Evolutionary conservation across 2,329 filamentous ascomycete genomes (phyloP), one percentile per base, ranked within the genome.

Genomic region (Stagonosporopsis rhizophila): DNA sequence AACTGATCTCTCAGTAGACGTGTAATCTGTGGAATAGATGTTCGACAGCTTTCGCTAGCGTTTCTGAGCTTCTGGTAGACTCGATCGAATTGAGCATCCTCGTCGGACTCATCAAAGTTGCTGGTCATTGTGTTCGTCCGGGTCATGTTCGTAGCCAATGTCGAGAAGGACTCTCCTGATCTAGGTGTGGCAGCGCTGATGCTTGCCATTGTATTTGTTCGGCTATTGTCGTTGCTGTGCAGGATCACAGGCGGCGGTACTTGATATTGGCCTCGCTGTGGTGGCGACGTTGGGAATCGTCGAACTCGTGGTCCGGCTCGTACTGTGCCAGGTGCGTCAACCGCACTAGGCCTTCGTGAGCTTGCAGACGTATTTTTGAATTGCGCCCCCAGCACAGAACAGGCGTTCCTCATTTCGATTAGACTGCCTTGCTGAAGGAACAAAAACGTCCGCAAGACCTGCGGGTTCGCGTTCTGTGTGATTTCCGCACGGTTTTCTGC

Each of bases 81-180:
- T 59, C 82, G 86, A 60, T 96, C 93, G 64, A 96, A 96, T 25
- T 88, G 84, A 15, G 85, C 83, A 65, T 96, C 92, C 60, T 96
- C 91, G 61, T 92, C 89, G 2, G 84, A 84, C 53, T 76, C 73
- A 32, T 85, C 83, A 42, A 85, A 83, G 45, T 88, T 85, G 46
- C 92, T 89, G 9, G 79, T 82, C 40, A 85, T 78, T 42, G 76
- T 80, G 48, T 77, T 79, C 22, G 75, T 80, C 25, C 79, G 75
- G 17, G 75, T 78, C 52, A 79, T 69, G 69, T 66, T 75, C 61
- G 73, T 77, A 53, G 81, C 80, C 4, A 81, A 79, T 0, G 88
- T 87, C 2, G 81, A 83, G 71, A 95, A 96, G 0, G 90, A 91
- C 67, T 96, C 92, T 39, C 89, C 90, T 7, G 91, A 96, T 22